These are phyloP conservation scores for Senna tora DNA, from an alignment of 306 rosid genomes.

Conservation along the genomic window DNA sequence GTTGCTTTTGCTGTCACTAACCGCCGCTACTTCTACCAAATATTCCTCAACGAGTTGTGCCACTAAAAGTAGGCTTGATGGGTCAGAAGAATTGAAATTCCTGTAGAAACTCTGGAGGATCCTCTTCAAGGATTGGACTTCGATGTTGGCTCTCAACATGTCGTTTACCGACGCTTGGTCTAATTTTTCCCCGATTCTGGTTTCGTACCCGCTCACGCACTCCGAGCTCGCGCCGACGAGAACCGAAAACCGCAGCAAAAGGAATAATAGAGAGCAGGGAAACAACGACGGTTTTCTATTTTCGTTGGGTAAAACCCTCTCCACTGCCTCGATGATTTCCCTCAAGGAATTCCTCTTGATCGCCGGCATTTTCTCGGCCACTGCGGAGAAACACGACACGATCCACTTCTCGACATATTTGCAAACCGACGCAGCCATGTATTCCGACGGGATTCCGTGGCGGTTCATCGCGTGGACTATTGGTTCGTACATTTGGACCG, in stretches of 20 bases:
- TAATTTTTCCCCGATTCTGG: slow-evolving; percentile 54
- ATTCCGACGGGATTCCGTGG: slow-evolving; percentile 35
- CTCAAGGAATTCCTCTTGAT: slow-evolving; percentile 38
- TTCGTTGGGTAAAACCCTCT: slow-evolving; percentile 55
- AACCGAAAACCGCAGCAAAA: slow-evolving; percentile 44
- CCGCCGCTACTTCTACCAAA: slow-evolving; percentile 48
- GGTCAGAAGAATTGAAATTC: slow-evolving; percentile 32
- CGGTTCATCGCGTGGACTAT: slow-evolving; percentile 44
- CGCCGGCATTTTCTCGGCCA: slow-evolving; percentile 16
- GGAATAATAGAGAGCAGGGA: slow-evolving; percentile 45
- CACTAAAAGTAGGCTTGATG: slow-evolving; percentile 39
- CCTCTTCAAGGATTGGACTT: slow-evolving; percentile 49
- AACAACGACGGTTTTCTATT: slow-evolving; percentile 18
- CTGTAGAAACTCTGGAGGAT: slow-evolving; percentile 48
- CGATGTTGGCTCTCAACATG: slow-evolving; percentile 38
- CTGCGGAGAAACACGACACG: slow-evolving; percentile 10
- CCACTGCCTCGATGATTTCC: slow-evolving; percentile 61
- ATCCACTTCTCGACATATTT: slow-evolving; percentile 53
- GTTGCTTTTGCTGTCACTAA: neutral
- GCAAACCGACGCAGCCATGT: slow-evolving; percentile 48
- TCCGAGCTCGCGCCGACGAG: slow-evolving; percentile 42
- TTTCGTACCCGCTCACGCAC: slow-evolving; percentile 52
- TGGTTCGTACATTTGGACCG: slow-evolving; percentile 52
- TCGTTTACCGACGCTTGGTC: slow-evolving; percentile 57
- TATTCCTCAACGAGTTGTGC: slow-evolving; percentile 58